Percentiles rank a stretch among this genome's conserved stretches.
Evolutionary conservation across 768 basidiomycete genomes (phyloP).

Genomic region (Phlegmacium glaucopus): DNA sequence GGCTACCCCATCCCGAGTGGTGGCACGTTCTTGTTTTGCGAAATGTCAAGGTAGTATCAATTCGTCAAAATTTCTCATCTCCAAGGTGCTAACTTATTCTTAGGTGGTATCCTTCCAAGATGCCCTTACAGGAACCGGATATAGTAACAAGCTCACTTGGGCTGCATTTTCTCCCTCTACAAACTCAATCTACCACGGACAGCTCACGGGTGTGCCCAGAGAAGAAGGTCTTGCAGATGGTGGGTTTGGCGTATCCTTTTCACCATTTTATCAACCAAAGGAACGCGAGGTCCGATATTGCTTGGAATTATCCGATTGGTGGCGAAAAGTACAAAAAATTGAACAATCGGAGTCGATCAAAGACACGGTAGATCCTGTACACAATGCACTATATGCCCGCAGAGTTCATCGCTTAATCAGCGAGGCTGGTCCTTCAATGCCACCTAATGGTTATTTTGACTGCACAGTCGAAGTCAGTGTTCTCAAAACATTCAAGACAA

Average conservation of each 20-base stretch:
- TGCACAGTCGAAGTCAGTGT: constrained; percentile 57
- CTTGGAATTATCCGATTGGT: constrained; percentile 45
- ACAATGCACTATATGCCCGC: constrained; percentile 6
- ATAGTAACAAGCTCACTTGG: constrained; percentile 48
- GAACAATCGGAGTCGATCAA: constrained; percentile 6
- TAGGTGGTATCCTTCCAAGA: constrained; percentile 34
- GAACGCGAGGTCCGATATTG: constrained; percentile 42
- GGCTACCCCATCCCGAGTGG: constrained; percentile 46
- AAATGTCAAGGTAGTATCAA: constrained; percentile 41
- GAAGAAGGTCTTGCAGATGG: constrained; percentile 31
- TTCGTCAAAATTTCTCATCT: not conserved
- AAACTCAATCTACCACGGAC: constrained; percentile 35
- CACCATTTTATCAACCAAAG: constrained; percentile 42
- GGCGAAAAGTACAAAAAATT: constrained; percentile 32
- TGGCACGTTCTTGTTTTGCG: constrained; percentile 52
- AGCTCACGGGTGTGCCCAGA: constrained; percentile 33
- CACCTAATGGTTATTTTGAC: constrained; percentile 53
- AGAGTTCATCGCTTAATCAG: constrained; percentile 47
- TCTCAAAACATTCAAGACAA: too few species aligned
- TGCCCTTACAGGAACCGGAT: constrained; percentile 37
- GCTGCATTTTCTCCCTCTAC: constrained; percentile 44
- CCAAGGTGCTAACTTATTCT: not conserved
- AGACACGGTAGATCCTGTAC: constrained; percentile 2
- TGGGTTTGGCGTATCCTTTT: constrained; percentile 34
- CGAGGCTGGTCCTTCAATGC: constrained; percentile 43